Percentiles rank a stretch among this genome's conserved stretches.
phyloP scores from a whole-genome alignment of 345 rosid genomes.

The Hibiscus mutabilis region DNA sequence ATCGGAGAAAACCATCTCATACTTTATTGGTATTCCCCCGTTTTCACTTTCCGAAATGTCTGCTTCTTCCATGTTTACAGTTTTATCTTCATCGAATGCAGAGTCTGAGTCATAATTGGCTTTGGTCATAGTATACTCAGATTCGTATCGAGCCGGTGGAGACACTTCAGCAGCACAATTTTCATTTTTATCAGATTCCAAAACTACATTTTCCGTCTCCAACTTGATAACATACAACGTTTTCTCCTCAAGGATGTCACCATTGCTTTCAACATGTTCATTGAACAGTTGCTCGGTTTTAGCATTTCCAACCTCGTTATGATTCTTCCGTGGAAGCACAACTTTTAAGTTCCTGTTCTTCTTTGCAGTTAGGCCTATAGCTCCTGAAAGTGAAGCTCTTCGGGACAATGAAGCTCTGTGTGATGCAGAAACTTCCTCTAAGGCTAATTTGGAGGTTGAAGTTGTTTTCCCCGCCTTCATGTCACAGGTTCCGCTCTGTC shows the following conservation, averaged over 20 bases:
- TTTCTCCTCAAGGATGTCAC: slow-evolving; percentile 44
- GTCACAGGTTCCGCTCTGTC: slow-evolving; percentile 25
- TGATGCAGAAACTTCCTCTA: slow-evolving; percentile 13
- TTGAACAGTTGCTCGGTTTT: slow-evolving; percentile 20
- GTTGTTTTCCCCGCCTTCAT: slow-evolving; percentile 22
- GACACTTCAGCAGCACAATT: slow-evolving; percentile 29
- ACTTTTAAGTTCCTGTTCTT: slow-evolving; percentile 28
- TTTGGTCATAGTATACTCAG: slow-evolving; percentile 28
- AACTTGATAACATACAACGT: slow-evolving; percentile 55
- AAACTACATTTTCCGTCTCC: slow-evolving; percentile 37
- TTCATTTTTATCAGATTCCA: slow-evolving; percentile 40
- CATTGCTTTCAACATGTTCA: neutral
- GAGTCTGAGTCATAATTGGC: slow-evolving; percentile 31
- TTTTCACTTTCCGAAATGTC: slow-evolving; percentile 7
- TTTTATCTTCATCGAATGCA: slow-evolving; percentile 20
- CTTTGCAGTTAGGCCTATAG: slow-evolving; percentile 25
- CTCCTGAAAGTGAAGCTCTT: slow-evolving; percentile 21
- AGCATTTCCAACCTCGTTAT: slow-evolving; percentile 19
- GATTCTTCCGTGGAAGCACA: slow-evolving; percentile 27
- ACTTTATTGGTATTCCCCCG: too few species aligned
- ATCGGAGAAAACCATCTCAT: too few species aligned
- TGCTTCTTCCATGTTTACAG: slow-evolving; percentile 15
- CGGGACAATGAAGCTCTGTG: neutral
- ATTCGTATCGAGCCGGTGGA: slow-evolving; percentile 22
- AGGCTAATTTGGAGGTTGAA: slow-evolving; percentile 18